These are phyloP conservation scores for Citeromyces matritensis DNA, from an alignment of 805 yeast species.

Conservation along the genomic window DNA sequence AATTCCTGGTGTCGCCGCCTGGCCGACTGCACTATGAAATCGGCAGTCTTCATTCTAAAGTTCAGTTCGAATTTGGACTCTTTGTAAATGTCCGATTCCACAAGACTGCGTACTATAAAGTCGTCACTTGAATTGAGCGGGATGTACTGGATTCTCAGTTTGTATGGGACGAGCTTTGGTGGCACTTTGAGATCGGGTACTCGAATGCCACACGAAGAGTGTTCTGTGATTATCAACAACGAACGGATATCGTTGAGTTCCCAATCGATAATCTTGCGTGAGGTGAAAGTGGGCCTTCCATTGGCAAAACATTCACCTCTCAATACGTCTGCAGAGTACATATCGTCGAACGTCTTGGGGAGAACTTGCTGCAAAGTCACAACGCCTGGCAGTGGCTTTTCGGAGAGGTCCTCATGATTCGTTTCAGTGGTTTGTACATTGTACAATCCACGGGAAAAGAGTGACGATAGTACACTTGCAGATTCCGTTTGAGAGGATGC, in stretches of 20 bases:
- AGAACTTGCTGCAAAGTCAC: constrained; percentile 28
- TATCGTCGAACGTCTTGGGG: constrained; percentile 35
- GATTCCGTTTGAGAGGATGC: constrained; percentile 12
- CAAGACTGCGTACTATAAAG: constrained; percentile 30
- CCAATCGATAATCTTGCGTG: constrained; percentile 55
- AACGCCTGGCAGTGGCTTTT: constrained; percentile 3
- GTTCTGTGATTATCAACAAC: constrained; percentile 32
- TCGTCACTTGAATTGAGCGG: constrained; percentile 38
- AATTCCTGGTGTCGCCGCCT: constrained; percentile 25
- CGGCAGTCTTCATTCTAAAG: constrained; percentile 45
- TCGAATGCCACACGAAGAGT: no score
- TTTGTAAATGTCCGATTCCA: constrained; percentile 44
- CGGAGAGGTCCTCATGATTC: not conserved
- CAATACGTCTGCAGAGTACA: constrained; percentile 42
- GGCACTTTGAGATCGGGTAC: constrained; percentile 4
- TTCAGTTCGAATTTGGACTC: constrained; percentile 43
- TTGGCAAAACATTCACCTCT: constrained; percentile 28
- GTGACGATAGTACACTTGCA: constrained; percentile 8
- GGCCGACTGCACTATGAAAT: constrained; percentile 44
- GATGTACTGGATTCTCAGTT: constrained; percentile 18
- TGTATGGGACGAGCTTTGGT: constrained; percentile 39
- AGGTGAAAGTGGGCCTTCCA: constrained; percentile 51
- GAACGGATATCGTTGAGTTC: constrained; percentile 56
- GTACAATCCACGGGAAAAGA: constrained; percentile 1
- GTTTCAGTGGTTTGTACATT: constrained; percentile 1